These are phyloP conservation scores for Malbranchea zuffiana DNA, from an alignment of 2,329 filamentous ascomycete genomes.

Conservation along the genomic window DNA sequence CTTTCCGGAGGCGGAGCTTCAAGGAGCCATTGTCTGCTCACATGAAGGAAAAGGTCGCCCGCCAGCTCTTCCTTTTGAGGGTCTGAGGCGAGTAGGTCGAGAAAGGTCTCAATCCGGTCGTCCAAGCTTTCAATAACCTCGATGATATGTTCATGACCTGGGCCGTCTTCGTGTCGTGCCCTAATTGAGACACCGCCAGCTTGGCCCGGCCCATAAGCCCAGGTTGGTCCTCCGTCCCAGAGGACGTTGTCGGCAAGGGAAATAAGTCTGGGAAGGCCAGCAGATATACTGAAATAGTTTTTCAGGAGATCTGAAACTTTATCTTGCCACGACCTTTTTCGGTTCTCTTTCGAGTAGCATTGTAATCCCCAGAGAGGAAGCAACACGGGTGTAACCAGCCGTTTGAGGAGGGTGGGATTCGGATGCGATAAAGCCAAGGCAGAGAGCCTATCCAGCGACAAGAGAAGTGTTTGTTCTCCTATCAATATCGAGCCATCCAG, in stretches of 20 bases:
- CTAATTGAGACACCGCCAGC: constrained; percentile 20
- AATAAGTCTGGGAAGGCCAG: constrained; percentile 25
- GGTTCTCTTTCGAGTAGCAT: constrained; percentile 27
- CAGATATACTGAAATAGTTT: constrained; percentile 34
- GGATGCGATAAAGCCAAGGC: constrained; percentile 32
- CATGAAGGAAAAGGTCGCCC: constrained; percentile 34
- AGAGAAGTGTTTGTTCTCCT: constrained; percentile 19
- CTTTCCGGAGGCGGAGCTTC: constrained; percentile 11
- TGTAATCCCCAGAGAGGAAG: constrained; percentile 34
- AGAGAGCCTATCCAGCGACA: constrained; percentile 28
- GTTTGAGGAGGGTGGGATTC: constrained; percentile 34
- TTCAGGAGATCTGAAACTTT: constrained; percentile 26
- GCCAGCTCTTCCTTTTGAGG: constrained; percentile 32
- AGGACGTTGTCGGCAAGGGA: constrained; percentile 33
- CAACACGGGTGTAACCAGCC: constrained; percentile 30
- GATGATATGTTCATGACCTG: constrained; percentile 22
- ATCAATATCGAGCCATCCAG: constrained; percentile 18
- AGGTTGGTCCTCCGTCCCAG: constrained; percentile 30
- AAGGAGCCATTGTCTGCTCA: constrained; percentile 34
- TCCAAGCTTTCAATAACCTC: constrained; percentile 27
- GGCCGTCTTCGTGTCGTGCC: constrained; percentile 16
- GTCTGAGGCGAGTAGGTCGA: constrained; percentile 28
- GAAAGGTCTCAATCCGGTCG: constrained; percentile 28
- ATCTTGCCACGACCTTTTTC: constrained; percentile 20
- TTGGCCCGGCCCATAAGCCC: constrained; percentile 25